Percentiles rank a stretch among this genome's conserved stretches.
Conservation (phyloP, 1,284 basidiomycete genomes). For the Coniferiporia sulphurascens region DNA sequence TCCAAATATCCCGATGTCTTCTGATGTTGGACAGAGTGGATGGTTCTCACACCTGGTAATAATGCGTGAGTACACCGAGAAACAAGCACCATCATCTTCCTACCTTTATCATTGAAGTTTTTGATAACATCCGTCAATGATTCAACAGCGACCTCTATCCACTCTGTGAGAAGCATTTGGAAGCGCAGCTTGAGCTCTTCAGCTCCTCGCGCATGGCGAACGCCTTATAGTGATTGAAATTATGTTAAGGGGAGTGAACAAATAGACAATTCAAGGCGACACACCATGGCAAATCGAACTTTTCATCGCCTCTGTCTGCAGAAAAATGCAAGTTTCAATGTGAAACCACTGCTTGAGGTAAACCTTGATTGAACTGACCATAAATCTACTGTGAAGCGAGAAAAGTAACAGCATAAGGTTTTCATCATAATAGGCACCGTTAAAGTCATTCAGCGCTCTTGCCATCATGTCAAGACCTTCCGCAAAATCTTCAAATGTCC, state of each 20-base stretch:
- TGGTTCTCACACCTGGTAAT: neutral
- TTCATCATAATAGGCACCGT: slow-evolving; percentile 5
- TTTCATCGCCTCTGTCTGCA: neutral
- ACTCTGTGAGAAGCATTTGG: neutral
- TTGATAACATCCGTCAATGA: neutral
- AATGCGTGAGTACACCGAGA: too few relatives aligned
- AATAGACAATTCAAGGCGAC: neutral
- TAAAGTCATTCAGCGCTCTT: neutral
- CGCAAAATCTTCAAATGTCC: neutral
- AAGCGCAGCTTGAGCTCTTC: neutral
- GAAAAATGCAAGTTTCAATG: neutral
- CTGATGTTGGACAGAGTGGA: neutral
- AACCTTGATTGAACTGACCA: neutral
- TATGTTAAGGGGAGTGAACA: neutral
- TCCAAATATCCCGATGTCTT: slow-evolving; percentile 1
- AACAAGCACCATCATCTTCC: neutral
- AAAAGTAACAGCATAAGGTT: neutral
- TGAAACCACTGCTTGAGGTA: neutral
- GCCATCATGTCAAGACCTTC: slow-evolving; percentile 1
- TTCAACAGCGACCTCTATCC: slow-evolving; percentile 5
- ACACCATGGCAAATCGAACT: neutral
- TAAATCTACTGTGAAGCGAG: neutral
- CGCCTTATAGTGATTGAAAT: neutral
- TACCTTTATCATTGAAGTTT: slow-evolving; percentile 7
- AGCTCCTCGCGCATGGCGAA: neutral